Base-by-base conservation (phyloP, 495 filamentous ascomycete genomes). In the Penicillium simplicissimum region DNA sequence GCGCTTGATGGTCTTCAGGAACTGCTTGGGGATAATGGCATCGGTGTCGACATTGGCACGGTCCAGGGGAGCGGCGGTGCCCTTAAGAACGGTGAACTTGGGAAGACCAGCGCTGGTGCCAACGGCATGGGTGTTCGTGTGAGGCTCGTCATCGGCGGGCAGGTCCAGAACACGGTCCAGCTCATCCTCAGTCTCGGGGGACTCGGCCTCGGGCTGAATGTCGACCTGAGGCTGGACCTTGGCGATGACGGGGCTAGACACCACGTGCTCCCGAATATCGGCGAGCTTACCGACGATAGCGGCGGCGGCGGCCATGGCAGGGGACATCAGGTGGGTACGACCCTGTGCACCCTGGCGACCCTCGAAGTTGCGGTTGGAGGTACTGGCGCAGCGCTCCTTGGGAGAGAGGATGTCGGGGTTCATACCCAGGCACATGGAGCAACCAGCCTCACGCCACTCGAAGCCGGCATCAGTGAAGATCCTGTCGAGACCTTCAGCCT, bases 401-500 rank as follows among this genome's bases (percentile, higher is more conserved):
- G 95, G 95, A 2, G 91, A 86, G n/a, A 98, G 85, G 66, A 98
- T 97, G 75, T 98, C 95, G 0, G 95, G 93, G 81, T 98, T 98
- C 95, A 98, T 98, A 74, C 95, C 95, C 33, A 98, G 84, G 68
- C 95, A 98, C 95, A 98, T 98, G 55, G 89, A 93, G 81, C 95
- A 98, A 47, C 95, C 95, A 59, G 95, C 95, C 82, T 98, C 95
- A 60, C 95, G 85, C 94, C 94, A 98, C 72, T 98, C 95, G 58
- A 97, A 98, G 8, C 95, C 95, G 54, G 95, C 92, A 45, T 96
- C 91, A 19, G 78, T 72, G 74, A 98, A 98, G 65, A 96, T 89
- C 80, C 90, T 90, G 77, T 98, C 91, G 1, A 98, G 87, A 54
- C 93, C 93, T 74, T 98, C 95, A 0, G 84, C 74, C 75, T 98